Evolutionary conservation across 129 eudicot species (phyloP), one percentile per base, ranked within the genome.

Genomic region (Tanacetum coccineum): DNA sequence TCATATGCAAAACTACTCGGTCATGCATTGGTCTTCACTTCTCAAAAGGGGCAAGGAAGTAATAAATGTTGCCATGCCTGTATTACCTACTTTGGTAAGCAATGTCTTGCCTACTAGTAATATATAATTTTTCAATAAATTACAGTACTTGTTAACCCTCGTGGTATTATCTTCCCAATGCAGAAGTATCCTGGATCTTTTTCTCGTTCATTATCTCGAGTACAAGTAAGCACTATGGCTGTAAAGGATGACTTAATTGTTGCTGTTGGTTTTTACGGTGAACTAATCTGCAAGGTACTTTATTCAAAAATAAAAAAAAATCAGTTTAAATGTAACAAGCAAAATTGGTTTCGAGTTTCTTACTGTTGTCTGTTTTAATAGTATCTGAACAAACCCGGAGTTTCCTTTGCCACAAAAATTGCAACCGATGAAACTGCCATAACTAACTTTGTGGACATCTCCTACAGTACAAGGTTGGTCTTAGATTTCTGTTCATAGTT

Each of bases 181-280:
- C 87, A 91, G 96, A 81, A 83, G 65, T 71, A 79, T 32, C 87
- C 93, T 17, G 95, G 85, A 50, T 82, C 86, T 11, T 60, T 77
- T 54, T 74, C 95, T 49, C 88, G 90, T 77, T 66, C 96, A 4
- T 74, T 91, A 13, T 87, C 98, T 0, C 78, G 98, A 18, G 91
- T 91, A 3, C 96, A 91, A 78, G 86, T 92, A 48, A 88, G 96
- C 76, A 88, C 96, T 22, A 88, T 92, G 95, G 74, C 89, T 20
- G 91, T 92, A 18, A 86, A 86, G 78, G 95, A 92, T 42, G 72
- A 84, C 78, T 79, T 88, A 32, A 74, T 92, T 62, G 98, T 81
- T 9, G 98, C 98, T 28, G 98, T 96, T 64, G 98, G 98, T 71
- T 92, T 92, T 60, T 88, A 80, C 51, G 98, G 98, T 68, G 98